Percentiles rank a stretch among this genome's conserved stretches.
phyloP scores from a whole-genome alignment of 345 rosid genomes.

The Stellera chamaejasme region DNA sequence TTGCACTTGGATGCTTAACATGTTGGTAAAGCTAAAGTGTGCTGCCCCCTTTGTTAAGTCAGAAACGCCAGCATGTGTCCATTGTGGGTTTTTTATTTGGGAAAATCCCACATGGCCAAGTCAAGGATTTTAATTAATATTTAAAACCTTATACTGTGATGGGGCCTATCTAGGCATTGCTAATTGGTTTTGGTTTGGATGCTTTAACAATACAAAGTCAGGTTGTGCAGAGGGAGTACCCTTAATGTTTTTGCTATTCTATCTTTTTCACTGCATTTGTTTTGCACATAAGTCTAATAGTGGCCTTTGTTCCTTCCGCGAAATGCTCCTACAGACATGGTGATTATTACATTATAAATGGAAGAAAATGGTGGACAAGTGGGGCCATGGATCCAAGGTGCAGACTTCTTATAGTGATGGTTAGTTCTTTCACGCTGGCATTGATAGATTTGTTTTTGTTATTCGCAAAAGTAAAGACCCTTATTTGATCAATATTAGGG shows the following conservation, averaged over 20 bases:
- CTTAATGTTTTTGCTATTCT: constrained; percentile 5
- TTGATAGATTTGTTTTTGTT: constrained; percentile 3
- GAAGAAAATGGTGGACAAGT: constrained; percentile 99
- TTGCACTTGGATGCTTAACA: too few species aligned
- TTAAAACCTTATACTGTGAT: too few species aligned
- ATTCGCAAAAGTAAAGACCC: constrained; percentile 3
- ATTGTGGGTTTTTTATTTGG: too few species aligned
- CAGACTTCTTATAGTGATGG: constrained; percentile 91
- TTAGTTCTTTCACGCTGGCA: constrained; percentile 28
- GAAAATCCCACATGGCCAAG: too few species aligned
- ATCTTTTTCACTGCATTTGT: background rate
- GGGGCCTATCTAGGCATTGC: too few species aligned
- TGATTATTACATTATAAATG: constrained; percentile 74
- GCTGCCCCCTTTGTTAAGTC: too few species aligned
- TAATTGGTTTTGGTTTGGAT: too few species aligned
- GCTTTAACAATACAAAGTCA: too few species aligned
- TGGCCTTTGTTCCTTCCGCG: constrained; percentile 11
- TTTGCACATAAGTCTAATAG: constrained; percentile 2
- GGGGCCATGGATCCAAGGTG: constrained; percentile 99
- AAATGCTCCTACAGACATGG: constrained; percentile 49
- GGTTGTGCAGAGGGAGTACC: too few species aligned
- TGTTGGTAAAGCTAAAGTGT: too few species aligned
- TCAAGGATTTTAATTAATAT: too few species aligned
- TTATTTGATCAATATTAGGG: constrained; percentile 41
- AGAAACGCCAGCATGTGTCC: too few species aligned